Evolutionary conservation across 208 protist genomes (phyloP).

Genomic region (Acanthamoeba quina): DNA sequence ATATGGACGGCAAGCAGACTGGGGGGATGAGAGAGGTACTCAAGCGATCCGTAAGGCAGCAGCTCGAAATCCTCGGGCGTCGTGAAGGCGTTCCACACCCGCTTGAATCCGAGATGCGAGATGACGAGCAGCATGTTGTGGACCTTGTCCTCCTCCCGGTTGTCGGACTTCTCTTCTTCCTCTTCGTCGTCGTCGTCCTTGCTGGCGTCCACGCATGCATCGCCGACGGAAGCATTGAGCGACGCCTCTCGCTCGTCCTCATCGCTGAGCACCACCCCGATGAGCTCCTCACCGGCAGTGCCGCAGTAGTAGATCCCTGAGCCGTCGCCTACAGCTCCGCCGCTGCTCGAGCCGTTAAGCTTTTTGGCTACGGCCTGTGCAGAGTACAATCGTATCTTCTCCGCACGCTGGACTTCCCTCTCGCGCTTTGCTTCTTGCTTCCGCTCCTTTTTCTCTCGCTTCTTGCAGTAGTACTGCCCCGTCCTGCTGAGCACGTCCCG

Average conservation of each 20-base stretch:
- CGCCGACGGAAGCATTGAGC: neutral
- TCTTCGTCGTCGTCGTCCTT: neutral
- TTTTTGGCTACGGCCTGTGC: neutral
- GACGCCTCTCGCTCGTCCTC: conserved; percentile 16
- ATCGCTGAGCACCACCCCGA: neutral
- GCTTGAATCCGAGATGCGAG: conserved; percentile 10
- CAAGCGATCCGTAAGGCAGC: conserved; percentile 14
- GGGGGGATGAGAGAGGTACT: neutral
- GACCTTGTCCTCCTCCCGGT: neutral
- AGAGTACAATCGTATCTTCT: conserved; percentile 37
- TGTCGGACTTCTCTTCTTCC: neutral
- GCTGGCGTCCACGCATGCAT: neutral
- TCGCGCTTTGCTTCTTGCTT: conserved; percentile 25
- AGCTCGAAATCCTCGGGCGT: conserved; percentile 7
- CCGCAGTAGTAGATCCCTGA: neutral
- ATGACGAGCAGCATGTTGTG: conserved; percentile 26
- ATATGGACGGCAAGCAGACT: neutral
- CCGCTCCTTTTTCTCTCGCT: conserved; percentile 13
- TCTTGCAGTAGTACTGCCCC: conserved; percentile 25
- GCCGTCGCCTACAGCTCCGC: neutral
- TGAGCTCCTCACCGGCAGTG: neutral
- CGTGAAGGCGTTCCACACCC: conserved; percentile 29
- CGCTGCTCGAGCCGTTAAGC: neutral
- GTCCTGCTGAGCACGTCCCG: conserved; percentile 11
- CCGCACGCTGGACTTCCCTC: neutral